Conservation (phyloP, 129 eudicot genomes). For the Smallanthus sonchifolius region DNA sequence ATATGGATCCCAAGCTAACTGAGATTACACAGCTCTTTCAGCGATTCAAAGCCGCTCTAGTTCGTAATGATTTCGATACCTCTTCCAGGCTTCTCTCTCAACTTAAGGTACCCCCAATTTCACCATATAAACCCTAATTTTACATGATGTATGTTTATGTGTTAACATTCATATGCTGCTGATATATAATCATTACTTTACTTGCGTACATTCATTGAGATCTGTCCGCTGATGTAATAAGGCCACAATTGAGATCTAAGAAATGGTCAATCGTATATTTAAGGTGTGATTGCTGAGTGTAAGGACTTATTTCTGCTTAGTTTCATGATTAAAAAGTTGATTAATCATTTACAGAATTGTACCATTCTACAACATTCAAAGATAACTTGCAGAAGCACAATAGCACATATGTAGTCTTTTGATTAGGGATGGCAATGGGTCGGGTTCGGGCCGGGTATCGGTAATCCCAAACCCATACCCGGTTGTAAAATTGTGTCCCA, state of each 20-base stretch:
- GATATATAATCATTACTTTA: background rate
- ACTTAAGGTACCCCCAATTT: constrained; percentile 59
- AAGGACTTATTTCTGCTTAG: background rate
- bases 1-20: constrained; percentile 75
- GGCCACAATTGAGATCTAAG: constrained; percentile 18
- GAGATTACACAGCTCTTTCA: constrained; percentile 61
- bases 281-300: background rate
- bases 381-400: too few species aligned
- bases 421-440: too few species aligned
- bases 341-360: too few species aligned
- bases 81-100: constrained; percentile 61
- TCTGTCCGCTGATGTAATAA: background rate
- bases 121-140: constrained; percentile 11
- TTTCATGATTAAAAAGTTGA: too few species aligned
- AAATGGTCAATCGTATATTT: background rate
- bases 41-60: constrained; percentile 76
- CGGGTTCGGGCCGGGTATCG: too few species aligned
- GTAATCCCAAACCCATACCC: too few species aligned
- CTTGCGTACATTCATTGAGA: background rate
- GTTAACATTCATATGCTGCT: background rate
- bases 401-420: too few species aligned
- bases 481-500: too few species aligned
- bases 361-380: background rate
- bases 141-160: background rate
- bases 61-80: constrained; percentile 65